phyloP scores from a whole-genome alignment of 495 filamentous ascomycete genomes.

The Lasiosphaeria hispida region DNA sequence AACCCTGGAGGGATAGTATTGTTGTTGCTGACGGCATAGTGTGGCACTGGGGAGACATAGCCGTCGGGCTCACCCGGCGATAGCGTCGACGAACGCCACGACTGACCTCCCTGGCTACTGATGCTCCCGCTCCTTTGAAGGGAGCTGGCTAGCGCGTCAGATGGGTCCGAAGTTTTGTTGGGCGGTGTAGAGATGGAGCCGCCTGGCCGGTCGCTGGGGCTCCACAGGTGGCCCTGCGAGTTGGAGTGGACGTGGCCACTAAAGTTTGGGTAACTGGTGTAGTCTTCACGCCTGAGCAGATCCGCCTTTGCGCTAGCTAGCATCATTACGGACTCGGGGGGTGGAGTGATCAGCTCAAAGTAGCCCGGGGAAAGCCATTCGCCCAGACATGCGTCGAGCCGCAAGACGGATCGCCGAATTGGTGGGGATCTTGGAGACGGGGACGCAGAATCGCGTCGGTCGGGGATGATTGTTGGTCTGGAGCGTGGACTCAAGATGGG shows the following conservation, averaged over 20 bases:
- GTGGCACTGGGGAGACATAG: constrained; percentile 75
- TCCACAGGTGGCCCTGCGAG: constrained; percentile 43
- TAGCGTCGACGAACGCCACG: background rate
- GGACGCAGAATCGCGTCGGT: background rate
- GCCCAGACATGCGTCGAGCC: constrained; percentile 88
- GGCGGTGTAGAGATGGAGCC: constrained; percentile 6
- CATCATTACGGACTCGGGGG: constrained; percentile 82
- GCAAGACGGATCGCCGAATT: constrained; percentile 58
- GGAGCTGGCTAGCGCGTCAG: constrained; percentile 29
- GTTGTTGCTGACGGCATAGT: constrained; percentile 76
- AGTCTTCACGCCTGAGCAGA: constrained; percentile 67
- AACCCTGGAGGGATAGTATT: constrained; percentile 84
- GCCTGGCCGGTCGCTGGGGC: constrained; percentile 10
- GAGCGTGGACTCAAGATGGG: constrained; percentile 11
- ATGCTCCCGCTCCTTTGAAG: constrained; percentile 26
- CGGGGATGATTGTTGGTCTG: constrained; percentile 17
- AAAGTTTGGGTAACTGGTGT: constrained; percentile 47
- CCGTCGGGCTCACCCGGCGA: constrained; percentile 22
- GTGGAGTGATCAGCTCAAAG: constrained; percentile 86
- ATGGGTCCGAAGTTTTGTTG: constrained; percentile 8
- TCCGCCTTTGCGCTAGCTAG: constrained; percentile 83
- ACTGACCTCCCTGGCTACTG: constrained; percentile 9
- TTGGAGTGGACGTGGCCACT: constrained; percentile 32
- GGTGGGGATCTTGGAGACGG: background rate
- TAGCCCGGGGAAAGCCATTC: constrained; percentile 95